Conservation (phyloP, 768 basidiomycete species). For the Obba rivulosa region DNA sequence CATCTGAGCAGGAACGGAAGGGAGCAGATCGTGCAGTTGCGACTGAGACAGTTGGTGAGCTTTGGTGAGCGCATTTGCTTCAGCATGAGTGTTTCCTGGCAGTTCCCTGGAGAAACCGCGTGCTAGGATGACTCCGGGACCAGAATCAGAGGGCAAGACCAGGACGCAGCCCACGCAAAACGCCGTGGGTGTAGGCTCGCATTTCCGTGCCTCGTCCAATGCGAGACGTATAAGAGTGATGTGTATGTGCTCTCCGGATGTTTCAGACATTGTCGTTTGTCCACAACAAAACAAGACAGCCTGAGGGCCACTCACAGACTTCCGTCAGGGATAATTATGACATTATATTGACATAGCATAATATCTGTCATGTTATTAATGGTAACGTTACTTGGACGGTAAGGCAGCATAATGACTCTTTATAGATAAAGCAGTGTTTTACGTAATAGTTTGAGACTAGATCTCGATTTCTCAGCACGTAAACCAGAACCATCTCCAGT, state of each 20-base stretch:
- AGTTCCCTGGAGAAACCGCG: conserved; percentile 90
- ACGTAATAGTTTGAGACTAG: neutral
- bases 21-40: conserved; percentile 31
- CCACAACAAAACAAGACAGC: no score
- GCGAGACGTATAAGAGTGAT: conserved; percentile 54
- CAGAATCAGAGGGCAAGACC: conserved; percentile 36
- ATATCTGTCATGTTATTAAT: neutral
- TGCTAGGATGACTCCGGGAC: conserved; percentile 51
- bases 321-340: neutral
- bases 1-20: conserved; percentile 34
- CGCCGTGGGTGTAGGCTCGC: conserved; percentile 63
- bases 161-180: conserved; percentile 92
- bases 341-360: neutral
- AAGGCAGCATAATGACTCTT: neutral
- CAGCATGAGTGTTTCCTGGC: conserved; percentile 93
- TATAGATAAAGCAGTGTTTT: no score
- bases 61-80: conserved; percentile 88
- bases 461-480: conserved; percentile 9
- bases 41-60: conserved; percentile 39
- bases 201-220: conserved; percentile 65
- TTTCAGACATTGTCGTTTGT: conserved; percentile 1
- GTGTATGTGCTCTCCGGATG: conserved; percentile 21
- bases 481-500: neutral
- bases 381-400: no score
- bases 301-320: no score